phyloP scores from a whole-genome alignment of 1,284 basidiomycete species.

The Ganoderma sinense region DNA sequence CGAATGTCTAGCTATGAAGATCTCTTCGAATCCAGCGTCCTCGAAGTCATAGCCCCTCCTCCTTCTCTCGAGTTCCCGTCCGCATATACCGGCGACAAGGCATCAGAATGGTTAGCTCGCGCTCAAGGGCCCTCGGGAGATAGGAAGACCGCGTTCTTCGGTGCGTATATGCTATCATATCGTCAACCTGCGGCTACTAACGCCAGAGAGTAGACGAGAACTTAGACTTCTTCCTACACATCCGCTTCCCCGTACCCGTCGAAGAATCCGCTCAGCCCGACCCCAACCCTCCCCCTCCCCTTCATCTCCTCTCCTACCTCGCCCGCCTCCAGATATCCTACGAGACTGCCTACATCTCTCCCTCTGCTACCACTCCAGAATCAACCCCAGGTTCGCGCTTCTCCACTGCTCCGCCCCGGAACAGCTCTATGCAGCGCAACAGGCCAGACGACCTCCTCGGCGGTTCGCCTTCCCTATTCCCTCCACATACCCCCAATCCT shows the following conservation, averaged over 20 bases:
- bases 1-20: constrained; percentile 57
- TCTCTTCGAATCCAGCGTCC: constrained; percentile 66
- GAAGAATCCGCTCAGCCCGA: constrained; percentile 37
- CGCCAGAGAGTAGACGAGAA: constrained; percentile 66
- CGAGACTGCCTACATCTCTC: constrained; percentile 83
- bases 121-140: constrained; percentile 33
- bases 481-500: constrained; percentile 79
- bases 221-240: constrained; percentile 69
- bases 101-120: constrained; percentile 64
- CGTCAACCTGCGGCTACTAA: not conserved
- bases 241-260: constrained; percentile 44
- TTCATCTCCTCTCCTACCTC: constrained; percentile 67
- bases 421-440: constrained; percentile 38
- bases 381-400: constrained; percentile 26
- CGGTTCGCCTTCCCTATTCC: constrained; percentile 69
- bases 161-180: constrained; percentile 48
- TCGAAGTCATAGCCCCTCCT: constrained; percentile 74
- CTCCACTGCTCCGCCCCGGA: constrained; percentile 36
- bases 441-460: constrained; percentile 41
- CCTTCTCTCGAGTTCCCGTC: constrained; percentile 68
- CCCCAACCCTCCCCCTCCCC: constrained; percentile 56
- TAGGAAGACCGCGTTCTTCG: constrained; percentile 76
- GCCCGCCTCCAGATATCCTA: constrained; percentile 79
- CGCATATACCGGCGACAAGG: constrained; percentile 37
- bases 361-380: constrained; percentile 42